phyloP scores from a whole-genome alignment of 1,284 basidiomycete genomes.

The Stereum hirsutum region DNA sequence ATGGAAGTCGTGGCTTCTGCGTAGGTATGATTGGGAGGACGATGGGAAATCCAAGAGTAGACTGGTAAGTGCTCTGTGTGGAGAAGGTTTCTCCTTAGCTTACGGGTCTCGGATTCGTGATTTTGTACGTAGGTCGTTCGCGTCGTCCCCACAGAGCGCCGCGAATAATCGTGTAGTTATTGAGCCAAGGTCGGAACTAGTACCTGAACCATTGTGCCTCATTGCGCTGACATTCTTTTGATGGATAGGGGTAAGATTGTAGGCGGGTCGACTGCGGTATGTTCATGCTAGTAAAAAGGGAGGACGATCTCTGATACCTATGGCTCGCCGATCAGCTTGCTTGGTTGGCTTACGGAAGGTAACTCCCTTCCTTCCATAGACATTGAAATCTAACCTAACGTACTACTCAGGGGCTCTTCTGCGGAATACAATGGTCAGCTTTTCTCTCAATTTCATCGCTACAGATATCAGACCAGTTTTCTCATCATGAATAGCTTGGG shows the following conservation, averaged over 20 bases:
- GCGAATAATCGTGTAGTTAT: slow-evolving; percentile 3
- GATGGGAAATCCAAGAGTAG: not conserved
- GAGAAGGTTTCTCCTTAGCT: no score
- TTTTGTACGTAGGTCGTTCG: no score
- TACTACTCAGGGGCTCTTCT: not conserved
- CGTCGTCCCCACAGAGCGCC: not conserved
- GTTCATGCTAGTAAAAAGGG: not conserved
- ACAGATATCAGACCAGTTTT: no score
- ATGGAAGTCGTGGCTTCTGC: not conserved
- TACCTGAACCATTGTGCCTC: not conserved
- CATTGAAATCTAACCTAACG: not conserved
- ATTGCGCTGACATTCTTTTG: not conserved
- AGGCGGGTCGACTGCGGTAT: slow-evolving; percentile 5
- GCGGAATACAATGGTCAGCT: slow-evolving; percentile 2
- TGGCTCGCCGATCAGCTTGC: slow-evolving; percentile 1
- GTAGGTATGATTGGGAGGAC: not conserved
- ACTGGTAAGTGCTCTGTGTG: no score
- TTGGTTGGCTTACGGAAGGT: slow-evolving; percentile 1
- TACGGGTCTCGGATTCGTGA: no score
- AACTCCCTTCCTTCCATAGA: not conserved
- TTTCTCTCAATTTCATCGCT: not conserved
- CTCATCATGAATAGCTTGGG: slow-evolving; percentile 1
- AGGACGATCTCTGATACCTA: not conserved
- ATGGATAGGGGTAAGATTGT: slow-evolving; percentile 3
- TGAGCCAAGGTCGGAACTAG: not conserved